Percentiles rank a stretch among this genome's conserved stretches.
These are phyloP conservation scores for Alnus rubra DNA, from an alignment of 306 rosid genomes.

Conservation along the genomic window DNA sequence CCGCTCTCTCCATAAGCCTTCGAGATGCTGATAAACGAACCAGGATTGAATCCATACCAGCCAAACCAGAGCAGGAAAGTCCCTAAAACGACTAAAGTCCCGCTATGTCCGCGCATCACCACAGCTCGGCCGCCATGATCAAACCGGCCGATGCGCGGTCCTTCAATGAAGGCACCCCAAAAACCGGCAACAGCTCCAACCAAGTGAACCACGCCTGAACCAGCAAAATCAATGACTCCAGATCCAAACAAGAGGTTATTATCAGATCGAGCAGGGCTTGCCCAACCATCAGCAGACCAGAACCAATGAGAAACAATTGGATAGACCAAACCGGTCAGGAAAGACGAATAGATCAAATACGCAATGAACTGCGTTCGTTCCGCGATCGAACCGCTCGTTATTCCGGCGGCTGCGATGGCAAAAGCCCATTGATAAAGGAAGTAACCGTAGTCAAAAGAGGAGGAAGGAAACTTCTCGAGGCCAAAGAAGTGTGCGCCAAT, in stretches of 20 bases:
- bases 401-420: constrained; percentile 95
- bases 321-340: constrained; percentile 87
- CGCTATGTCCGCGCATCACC: constrained; percentile 65
- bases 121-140: constrained; percentile 58
- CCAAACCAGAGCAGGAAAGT: constrained; percentile 95
- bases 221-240: constrained; percentile 68
- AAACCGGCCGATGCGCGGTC: constrained; percentile 81
- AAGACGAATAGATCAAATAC: constrained; percentile 71
- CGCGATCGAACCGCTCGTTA: constrained; percentile 88
- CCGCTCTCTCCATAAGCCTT: constrained; percentile 43
- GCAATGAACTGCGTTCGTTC: constrained; percentile 92
- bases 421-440: constrained; percentile 96
- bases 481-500: constrained; percentile 79
- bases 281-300: constrained; percentile 69
- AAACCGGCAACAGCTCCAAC: constrained; percentile 70
- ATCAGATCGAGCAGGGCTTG: constrained; percentile 33
- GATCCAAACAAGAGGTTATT: constrained; percentile 44
- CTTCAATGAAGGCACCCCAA: constrained; percentile 85
- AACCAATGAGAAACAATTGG: constrained; percentile 81
- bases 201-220: constrained; percentile 63
- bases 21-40: constrained; percentile 66
- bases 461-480: constrained; percentile 44
- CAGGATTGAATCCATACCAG: constrained; percentile 96
- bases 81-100: constrained; percentile 66
- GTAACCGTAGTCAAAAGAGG: constrained; percentile 40